Percentiles rank a stretch among this genome's conserved stretches.
Conservation (phyloP, 148 eudicot species). For the Amaranthus cruentus region DNA sequence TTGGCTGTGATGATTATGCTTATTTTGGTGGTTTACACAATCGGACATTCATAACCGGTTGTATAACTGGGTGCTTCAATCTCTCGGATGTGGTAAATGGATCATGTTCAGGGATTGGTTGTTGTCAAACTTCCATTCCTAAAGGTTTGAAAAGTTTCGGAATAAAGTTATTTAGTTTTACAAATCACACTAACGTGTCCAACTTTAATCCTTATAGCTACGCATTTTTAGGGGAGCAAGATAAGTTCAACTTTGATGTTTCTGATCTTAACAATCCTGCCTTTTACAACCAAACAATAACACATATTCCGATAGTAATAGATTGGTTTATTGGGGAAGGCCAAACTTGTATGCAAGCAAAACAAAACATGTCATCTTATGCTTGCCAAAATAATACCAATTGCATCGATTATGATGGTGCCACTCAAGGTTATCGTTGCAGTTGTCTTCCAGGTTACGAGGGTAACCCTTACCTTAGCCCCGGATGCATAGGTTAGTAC, state of each 20-base stretch:
- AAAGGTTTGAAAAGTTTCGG: conserved; percentile 24
- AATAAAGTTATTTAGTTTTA: not conserved
- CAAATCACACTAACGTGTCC: conserved; percentile 14
- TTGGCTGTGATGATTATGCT: conserved; percentile 46
- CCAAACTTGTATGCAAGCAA: conserved; percentile 22
- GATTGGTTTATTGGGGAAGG: conserved; percentile 28
- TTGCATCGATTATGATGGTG: conserved; percentile 15
- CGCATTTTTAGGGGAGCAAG: conserved; percentile 41
- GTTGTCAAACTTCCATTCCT: conserved; percentile 44
- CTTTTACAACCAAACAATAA: conserved; percentile 4
- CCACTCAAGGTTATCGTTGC: conserved; percentile 25
- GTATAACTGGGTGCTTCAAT: conserved; percentile 29
- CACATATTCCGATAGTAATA: conserved; percentile 25
- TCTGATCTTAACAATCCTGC: conserved; percentile 29
- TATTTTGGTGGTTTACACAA: not conserved
- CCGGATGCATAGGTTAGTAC: conserved; percentile 18
- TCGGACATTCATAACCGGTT: conserved; percentile 23
- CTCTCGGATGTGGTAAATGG: conserved; percentile 26
- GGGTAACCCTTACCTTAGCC: conserved; percentile 22
- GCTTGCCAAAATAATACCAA: conserved; percentile 27
- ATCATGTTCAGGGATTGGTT: conserved; percentile 43
- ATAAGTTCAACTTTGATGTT: conserved; percentile 29
- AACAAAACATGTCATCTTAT: not conserved
- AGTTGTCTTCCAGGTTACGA: conserved; percentile 25
- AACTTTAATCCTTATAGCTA: conserved; percentile 38